Evolutionary conservation across 148 eudicot species (phyloP), one percentile per base, ranked within the genome.

Genomic region (Camellia sinensis): DNA sequence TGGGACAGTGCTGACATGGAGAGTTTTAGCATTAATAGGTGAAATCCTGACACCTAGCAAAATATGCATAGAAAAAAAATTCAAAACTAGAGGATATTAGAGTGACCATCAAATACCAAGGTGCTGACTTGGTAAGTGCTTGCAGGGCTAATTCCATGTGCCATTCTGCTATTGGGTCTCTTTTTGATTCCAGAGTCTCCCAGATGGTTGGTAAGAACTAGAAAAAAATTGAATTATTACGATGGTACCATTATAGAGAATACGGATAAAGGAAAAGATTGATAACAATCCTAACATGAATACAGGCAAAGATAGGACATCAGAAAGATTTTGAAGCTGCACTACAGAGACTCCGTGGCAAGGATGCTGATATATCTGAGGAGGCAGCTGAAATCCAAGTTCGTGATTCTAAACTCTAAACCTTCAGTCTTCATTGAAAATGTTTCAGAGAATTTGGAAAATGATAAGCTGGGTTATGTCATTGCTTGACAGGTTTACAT

Each of bases 301-400:
- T 82, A 82, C 89, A 96, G 99, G 97, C 97, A 43, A 93, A 91
- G 77, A 84, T 22, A 75, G 98, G 92, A 77, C 77, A 73, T 19
- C 82, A 83, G 29, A 89, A 91, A 54, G 92, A 96, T 60, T 96
- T 92, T 85, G 91, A 89, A 84, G 85, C 61, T 72, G 89, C 97
- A 70, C 81, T 96, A 59, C 87, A 83, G 69, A 88, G 77, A 80
- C 92, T 96, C 40, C 89, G 99, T 4, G 99, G 99, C 71, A 91
- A 87, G 69, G 87, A 92, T 80, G 84, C 86, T 71, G 86, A 93
- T 79, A 87, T 93, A 79, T 79, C 90, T 69, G 78, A 48, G 22
- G 99, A 96, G 87, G 92, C 97, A 70, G 91, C 89, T 74, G 98
- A 92, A 89, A 96, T 94, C 82, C 91, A 89, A 77, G 97, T 91